Evolutionary conservation across 768 basidiomycete genomes (phyloP), one percentile per base, ranked within the genome.

Genomic region (Hericium rajendrae): DNA sequence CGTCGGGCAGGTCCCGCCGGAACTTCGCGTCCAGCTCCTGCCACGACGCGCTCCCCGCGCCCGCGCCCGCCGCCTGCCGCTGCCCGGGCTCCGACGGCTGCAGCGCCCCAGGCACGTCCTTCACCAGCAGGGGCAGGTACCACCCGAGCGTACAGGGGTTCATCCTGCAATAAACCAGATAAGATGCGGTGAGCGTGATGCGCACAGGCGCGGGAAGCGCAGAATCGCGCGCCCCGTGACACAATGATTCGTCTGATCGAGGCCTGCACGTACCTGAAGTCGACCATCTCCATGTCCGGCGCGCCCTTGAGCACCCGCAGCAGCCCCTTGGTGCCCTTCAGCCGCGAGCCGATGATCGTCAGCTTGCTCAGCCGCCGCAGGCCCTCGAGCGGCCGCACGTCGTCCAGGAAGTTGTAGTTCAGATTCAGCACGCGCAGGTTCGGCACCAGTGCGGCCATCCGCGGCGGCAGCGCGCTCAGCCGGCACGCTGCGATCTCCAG

Each of bases 141-240:
- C 92, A 95, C 6, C 91, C 91, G 11, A 97, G 83, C 18, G 94
- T 97, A 63, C 89, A 92, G 55, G 97, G 94, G 67, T 99, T 99
- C 93, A 97, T 97, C 71, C 86, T 81, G 64, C 50, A 57, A 43
- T 9, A n/a, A 49, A 57, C 26, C 26, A 48, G 37, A 39, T 20
- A 60, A 57, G 18, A 43, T 12, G 22, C 41, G 38, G 38, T 37
- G 20, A 52, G 48, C 38, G 4, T 20, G 48, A 41, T 18, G 38
- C 20, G 38, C 52, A 53, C 37, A 38, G n/a, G n/a, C 37, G n/a
- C 39, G 38, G 11, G 32, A 16, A 6, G 38, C 24, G 46, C 40
- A 15, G 48, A 28, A 51, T 38, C n/a, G 41, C 43, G 15, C 43
- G 40, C 53, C 18, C 48, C 48, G 26, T 50, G 38, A 53, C 52